phyloP scores from a whole-genome alignment of 805 yeast species.

The Candida michaelii region DNA sequence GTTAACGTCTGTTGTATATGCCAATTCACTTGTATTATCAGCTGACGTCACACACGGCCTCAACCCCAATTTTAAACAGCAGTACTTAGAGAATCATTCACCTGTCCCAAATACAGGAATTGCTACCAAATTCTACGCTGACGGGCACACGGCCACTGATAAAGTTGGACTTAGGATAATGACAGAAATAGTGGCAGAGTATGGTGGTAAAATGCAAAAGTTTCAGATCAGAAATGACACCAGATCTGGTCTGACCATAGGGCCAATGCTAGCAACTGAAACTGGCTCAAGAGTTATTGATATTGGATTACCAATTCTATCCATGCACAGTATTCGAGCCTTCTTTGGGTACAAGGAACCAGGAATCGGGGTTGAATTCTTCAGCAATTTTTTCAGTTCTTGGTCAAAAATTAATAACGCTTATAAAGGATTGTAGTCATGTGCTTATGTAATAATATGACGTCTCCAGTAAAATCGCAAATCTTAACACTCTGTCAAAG shows the following conservation, averaged over 20 bases:
- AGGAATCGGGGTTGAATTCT: constrained; percentile 36
- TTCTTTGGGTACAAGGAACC: constrained; percentile 39
- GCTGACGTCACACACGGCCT: constrained; percentile 46
- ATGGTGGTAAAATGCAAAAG: constrained; percentile 30
- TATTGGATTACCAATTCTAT: constrained; percentile 42
- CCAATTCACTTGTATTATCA: constrained; percentile 37
- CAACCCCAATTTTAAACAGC: constrained; percentile 39
- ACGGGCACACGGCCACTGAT: constrained; percentile 40
- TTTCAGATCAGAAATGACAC: constrained; percentile 43
- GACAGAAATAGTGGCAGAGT: constrained; percentile 21
- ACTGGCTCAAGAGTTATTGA: constrained; percentile 40
- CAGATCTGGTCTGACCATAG: constrained; percentile 45
- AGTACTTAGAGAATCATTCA: constrained; percentile 30
- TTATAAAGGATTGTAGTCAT: constrained; percentile 10
- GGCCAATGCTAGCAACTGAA: constrained; percentile 37
- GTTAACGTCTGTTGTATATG: constrained; percentile 16
- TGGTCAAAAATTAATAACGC: constrained; percentile 9
- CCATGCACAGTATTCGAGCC: constrained; percentile 44
- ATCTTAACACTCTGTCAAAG: too few relatives aligned
- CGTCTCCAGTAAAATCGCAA: too few relatives aligned
- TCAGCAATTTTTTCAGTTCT: constrained; percentile 26
- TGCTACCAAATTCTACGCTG: constrained; percentile 35
- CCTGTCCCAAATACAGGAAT: constrained; percentile 43
- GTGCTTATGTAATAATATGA: too few relatives aligned
- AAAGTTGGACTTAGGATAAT: constrained; percentile 28